Conservation (phyloP, 2,329 filamentous ascomycete species). For the Fusarium nisikadoi region DNA sequence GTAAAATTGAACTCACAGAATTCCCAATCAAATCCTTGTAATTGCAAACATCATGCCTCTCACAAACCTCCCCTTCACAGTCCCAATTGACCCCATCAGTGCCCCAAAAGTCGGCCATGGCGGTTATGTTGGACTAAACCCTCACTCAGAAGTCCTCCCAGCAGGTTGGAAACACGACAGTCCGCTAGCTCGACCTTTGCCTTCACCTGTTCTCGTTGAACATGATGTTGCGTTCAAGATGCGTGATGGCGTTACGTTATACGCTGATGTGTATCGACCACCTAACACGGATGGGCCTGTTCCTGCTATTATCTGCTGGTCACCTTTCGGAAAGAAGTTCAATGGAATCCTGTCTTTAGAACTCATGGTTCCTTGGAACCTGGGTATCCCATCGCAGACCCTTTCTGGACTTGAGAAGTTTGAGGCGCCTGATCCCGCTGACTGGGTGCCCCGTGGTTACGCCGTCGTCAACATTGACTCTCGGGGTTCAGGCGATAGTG, state of each 20-base stretch:
- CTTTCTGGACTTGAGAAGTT: constrained; percentile 9
- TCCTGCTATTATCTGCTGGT: constrained; percentile 14
- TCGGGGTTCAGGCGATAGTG: not conserved
- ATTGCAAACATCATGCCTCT: not conserved
- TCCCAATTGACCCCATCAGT: constrained; percentile 3
- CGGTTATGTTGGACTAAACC: constrained; percentile 1
- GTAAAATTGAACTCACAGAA: fast-evolving
- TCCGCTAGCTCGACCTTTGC: not conserved
- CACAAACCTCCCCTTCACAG: not conserved
- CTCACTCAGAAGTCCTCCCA: constrained; percentile 3
- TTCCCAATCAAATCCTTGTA: not conserved
- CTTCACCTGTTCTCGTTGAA: constrained; percentile 2
- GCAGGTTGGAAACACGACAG: constrained; percentile 6
- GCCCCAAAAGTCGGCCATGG: constrained; percentile 3
- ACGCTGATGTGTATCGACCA: constrained; percentile 12
- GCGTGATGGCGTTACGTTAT: not conserved
- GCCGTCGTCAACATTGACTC: constrained; percentile 14
- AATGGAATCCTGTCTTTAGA: not conserved
- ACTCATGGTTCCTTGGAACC: constrained; percentile 6
- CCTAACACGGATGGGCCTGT: not conserved
- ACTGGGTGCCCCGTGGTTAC: constrained; percentile 16
- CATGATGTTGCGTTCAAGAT: constrained; percentile 14
- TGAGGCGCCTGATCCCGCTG: constrained; percentile 7
- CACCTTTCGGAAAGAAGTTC: constrained; percentile 18
- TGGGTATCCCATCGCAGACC: not conserved